Evolutionary conservation across 768 basidiomycete species (phyloP).

Genomic region (Termitomyces sp.): DNA sequence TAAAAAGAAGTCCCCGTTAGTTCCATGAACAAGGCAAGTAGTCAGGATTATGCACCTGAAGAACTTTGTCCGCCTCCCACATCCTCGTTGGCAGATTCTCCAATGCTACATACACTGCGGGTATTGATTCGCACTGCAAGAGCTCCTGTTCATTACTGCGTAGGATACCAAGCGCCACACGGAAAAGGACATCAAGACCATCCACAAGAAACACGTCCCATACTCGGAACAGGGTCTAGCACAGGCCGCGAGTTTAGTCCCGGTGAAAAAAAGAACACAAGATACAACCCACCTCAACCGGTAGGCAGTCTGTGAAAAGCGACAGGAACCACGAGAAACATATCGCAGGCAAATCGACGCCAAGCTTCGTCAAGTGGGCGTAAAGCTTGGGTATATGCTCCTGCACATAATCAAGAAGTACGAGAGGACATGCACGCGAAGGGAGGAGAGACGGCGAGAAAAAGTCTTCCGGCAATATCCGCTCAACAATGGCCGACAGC

Average conservation of each 20-base stretch:
- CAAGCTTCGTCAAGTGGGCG: slow-evolving; percentile 69
- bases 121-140: slow-evolving; percentile 76
- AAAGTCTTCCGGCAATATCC: slow-evolving; percentile 86
- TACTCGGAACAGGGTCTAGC: slow-evolving; percentile 85
- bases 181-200: slow-evolving; percentile 86
- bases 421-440: slow-evolving; percentile 90
- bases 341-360: slow-evolving; percentile 88
- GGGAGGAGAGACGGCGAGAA: slow-evolving; percentile 90
- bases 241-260: not conserved
- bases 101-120: slow-evolving; percentile 84
- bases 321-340: slow-evolving; percentile 99
- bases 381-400: slow-evolving; percentile 73
- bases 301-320: slow-evolving; percentile 92
- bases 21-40: not conserved
- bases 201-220: slow-evolving; percentile 97
- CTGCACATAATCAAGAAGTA: slow-evolving; percentile 83
- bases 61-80: slow-evolving; percentile 89
- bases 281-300: slow-evolving; percentile 69
- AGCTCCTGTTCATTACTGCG: slow-evolving; percentile 82
- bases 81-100: slow-evolving; percentile 88
- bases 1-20: not conserved
- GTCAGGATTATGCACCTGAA: slow-evolving; percentile 57
- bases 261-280: not conserved
- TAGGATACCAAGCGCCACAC: slow-evolving; percentile 85
- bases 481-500: slow-evolving; percentile 82